Evolutionary conservation across 768 basidiomycete genomes (phyloP), one percentile per base, ranked within the genome.

Genomic region (Cystobasidium tubakii): DNA sequence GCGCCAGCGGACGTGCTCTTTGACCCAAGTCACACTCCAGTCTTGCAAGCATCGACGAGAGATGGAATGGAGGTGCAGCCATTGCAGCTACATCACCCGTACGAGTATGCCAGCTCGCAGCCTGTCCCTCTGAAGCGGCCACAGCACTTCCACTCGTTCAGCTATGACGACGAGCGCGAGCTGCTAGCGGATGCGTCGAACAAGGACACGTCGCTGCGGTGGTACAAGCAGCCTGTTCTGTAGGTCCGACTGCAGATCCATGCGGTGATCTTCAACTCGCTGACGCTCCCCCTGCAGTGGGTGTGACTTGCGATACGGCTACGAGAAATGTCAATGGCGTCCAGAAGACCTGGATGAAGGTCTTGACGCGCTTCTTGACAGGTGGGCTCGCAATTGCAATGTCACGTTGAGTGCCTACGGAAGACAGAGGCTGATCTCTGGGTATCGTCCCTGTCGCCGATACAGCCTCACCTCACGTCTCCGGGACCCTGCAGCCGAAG

Each of bases 311-410:
- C 82, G 83, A 0, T 85, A 87, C 80, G 89, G 88, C 0, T 92
- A 89, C 80, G 87, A 90, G 13, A 83, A 84, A 13, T 92, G 91
- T 89, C 83, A 85, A 13, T 85, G 87, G 27, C 83, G 92, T 62
- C 80, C 92, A 15, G 91, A 91, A 77, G 81, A 84, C 1, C 83
- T 92, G 44, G 82, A 93, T 74, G 67, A 83, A 81, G 74, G 90
- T 87, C 0, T 84, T 86, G 77, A 83, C 82, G 63, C 84, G 3
- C 25, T 78, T 67, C 60, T 77, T 7, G 73, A 77, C 25, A 69
- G 71, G 77, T 77, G 31, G 39, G 76, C 46, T 65, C 10, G 64
- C 31, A 15, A 42, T 13, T 33, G 43, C 55, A 25, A n/a, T n/a
- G n/a, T n/a, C n/a, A n/a, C n/a, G n/a, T n/a, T n/a, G n/a, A n/a